phyloP scores from a whole-genome alignment of 805 yeast species.

The Allodekkera sacchari region DNA sequence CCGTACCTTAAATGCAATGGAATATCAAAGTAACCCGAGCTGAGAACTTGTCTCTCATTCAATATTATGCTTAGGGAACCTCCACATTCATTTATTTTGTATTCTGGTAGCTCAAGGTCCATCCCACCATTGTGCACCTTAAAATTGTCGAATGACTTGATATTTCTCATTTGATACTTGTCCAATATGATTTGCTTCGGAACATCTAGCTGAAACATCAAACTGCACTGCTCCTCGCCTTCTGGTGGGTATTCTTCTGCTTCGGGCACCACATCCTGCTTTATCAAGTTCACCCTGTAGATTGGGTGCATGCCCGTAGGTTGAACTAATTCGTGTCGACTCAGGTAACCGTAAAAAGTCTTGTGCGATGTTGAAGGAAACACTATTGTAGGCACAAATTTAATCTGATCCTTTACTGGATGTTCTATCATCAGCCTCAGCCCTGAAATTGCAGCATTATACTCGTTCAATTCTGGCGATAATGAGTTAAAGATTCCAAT shows the following conservation, averaged over 20 bases:
- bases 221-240: constrained; percentile 10
- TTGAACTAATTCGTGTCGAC: constrained; percentile 10
- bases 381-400: constrained; percentile 17
- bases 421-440: constrained; percentile 8
- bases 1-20: constrained; percentile 26
- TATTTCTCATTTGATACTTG: constrained; percentile 16
- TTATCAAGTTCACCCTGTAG: constrained; percentile 10
- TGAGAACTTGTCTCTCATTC: constrained; percentile 8
- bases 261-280: constrained; percentile 2
- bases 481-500: constrained; percentile 16
- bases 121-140: constrained; percentile 13
- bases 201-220: constrained; percentile 16
- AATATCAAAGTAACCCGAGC: constrained; percentile 15
- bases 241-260: constrained; percentile 5
- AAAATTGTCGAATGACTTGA: constrained; percentile 5
- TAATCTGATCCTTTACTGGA: constrained; percentile 6
- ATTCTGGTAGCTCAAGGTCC: constrained; percentile 25
- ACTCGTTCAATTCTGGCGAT: constrained; percentile 9
- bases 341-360: constrained; percentile 7
- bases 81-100: constrained; percentile 19
- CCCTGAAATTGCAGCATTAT: constrained; percentile 16
- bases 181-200: constrained; percentile 22
- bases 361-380: constrained; percentile 15
- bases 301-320: constrained; percentile 21
- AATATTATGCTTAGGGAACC: constrained; percentile 12